Evolutionary conservation across 179 eudicot species (phyloP).

Genomic region (Drosera spatulata): DNA sequence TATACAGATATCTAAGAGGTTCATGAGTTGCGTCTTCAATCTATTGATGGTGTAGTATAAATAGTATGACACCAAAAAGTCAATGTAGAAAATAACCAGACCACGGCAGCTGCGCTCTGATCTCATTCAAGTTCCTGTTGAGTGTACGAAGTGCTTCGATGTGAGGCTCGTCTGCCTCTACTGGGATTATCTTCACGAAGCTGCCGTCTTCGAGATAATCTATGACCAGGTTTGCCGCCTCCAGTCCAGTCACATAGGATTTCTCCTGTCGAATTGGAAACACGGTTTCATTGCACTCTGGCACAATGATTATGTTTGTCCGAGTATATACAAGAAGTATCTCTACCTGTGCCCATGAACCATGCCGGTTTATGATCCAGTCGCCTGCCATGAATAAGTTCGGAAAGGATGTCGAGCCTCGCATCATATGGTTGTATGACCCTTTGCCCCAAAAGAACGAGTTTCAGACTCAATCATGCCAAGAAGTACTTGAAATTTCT

Average conservation of each 20-base stretch:
- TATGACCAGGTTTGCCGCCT: constrained; percentile 51
- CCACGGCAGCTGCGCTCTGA: constrained; percentile 53
- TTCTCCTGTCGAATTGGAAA: constrained; percentile 33
- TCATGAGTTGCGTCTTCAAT: too few species aligned
- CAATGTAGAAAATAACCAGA: constrained; percentile 44
- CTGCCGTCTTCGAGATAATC: constrained; percentile 21
- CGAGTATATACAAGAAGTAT: neutral
- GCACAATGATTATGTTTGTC: neutral
- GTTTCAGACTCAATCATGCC: too few species aligned
- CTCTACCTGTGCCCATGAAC: constrained; percentile 69
- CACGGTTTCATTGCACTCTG: neutral
- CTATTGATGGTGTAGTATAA: too few species aligned
- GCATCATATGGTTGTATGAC: constrained; percentile 64
- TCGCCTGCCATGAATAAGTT: constrained; percentile 78
- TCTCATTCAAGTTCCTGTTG: constrained; percentile 39
- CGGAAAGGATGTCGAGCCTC: constrained; percentile 64
- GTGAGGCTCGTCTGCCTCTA: constrained; percentile 60
- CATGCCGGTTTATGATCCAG: constrained; percentile 65
- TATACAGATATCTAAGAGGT: too few species aligned
- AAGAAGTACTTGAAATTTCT: too few species aligned
- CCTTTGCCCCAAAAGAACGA: constrained; percentile 21
- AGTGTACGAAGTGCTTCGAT: constrained; percentile 47
- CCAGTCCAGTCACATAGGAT: constrained; percentile 61
- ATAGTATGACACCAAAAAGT: neutral
- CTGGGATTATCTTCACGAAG: constrained; percentile 48